Evolutionary conservation across 805 yeast species (phyloP).

Genomic region (Saccharomycopsis guyanensis): DNA sequence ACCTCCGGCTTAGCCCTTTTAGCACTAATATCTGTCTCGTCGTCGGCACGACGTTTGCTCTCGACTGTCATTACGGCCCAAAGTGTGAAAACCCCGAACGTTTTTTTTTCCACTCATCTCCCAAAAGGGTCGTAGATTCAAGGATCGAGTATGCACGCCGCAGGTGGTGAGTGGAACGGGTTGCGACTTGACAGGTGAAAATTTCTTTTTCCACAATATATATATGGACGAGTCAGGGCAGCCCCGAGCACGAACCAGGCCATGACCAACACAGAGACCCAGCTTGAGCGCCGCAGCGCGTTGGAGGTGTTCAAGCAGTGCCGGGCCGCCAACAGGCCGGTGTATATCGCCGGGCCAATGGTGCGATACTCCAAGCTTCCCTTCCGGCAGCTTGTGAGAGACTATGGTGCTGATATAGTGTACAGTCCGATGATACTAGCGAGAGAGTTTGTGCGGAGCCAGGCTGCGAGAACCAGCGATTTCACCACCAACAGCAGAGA

Average conservation of each 20-base stretch:
- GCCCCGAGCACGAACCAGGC: too few species aligned
- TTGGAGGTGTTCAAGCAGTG: constrained; percentile 42
- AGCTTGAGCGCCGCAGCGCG: constrained; percentile 35
- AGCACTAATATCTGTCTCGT: too few species aligned
- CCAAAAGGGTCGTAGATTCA: not conserved
- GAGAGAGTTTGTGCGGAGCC: constrained; percentile 84
- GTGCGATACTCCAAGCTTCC: constrained; percentile 93
- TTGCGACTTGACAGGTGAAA: not conserved
- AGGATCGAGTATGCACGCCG: constrained; percentile 19
- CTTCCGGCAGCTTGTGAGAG: constrained; percentile 71
- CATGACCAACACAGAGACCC: not conserved
- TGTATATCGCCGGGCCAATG: constrained; percentile 85
- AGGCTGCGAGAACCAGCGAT: constrained; percentile 73
- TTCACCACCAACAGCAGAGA: constrained; percentile 73
- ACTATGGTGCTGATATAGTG: constrained; percentile 70
- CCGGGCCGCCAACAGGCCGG: constrained; percentile 43
- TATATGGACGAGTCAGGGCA: too few species aligned
- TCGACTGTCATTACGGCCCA: not conserved
- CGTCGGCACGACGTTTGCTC: too few species aligned
- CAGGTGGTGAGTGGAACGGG: constrained; percentile 21
- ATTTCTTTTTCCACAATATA: not conserved
- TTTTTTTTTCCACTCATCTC: not conserved
- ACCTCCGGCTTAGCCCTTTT: constrained; percentile 20
- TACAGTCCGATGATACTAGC: constrained; percentile 97
- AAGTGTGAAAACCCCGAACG: not conserved